Conservation (phyloP, 129 eudicot genomes). For the Lonicera japonica region DNA sequence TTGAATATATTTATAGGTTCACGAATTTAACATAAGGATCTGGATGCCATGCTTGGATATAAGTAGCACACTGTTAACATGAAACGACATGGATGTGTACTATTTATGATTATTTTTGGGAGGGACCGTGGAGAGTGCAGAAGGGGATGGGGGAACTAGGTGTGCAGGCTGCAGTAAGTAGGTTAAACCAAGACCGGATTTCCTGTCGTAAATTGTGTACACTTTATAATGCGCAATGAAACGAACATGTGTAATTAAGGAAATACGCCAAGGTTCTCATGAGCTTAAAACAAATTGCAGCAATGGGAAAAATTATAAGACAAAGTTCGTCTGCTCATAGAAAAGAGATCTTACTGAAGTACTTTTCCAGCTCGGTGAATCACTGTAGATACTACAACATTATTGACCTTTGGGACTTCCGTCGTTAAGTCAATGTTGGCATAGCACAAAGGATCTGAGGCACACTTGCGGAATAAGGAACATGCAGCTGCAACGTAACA, state of each 20-base stretch:
- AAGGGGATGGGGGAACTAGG: too few species aligned
- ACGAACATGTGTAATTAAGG: too few species aligned
- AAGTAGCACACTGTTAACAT: too few species aligned
- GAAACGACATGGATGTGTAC: too few species aligned
- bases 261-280: not conserved
- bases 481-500: constrained; percentile 66
- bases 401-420: constrained; percentile 57
- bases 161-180: too few species aligned
- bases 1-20: not conserved
- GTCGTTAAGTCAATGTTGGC: constrained; percentile 53
- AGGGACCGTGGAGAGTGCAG: too few species aligned
- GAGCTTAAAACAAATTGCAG: not conserved
- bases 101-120: too few species aligned
- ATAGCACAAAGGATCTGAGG: constrained; percentile 60
- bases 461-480: constrained; percentile 64
- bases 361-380: constrained; percentile 73
- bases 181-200: too few species aligned
- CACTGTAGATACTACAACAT: constrained; percentile 57
- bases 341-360: constrained; percentile 40
- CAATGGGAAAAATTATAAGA: not conserved
- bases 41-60: not conserved
- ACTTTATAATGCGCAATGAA: too few species aligned
- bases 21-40: not conserved
- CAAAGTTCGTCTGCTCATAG: not conserved
- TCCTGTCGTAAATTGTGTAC: too few species aligned